These are phyloP conservation scores for Papilionanthe hybrid DNA, from an alignment of 116 monocot genomes.

Conservation along the genomic window DNA sequence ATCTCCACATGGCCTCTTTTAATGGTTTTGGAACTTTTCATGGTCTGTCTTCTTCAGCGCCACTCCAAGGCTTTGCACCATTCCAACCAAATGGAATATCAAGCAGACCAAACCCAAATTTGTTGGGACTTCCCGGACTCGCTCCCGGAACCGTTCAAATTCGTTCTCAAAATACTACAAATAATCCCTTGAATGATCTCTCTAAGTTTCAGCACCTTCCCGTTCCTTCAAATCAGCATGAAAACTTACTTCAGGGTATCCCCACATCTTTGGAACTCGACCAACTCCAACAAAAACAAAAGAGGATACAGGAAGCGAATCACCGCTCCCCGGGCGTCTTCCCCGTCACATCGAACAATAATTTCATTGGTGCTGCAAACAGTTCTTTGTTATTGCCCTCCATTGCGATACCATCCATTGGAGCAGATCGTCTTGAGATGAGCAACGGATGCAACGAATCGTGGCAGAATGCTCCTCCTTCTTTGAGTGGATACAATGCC, in stretches of 20 bases:
- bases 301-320: constrained; percentile 23
- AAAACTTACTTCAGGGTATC: constrained; percentile 38
- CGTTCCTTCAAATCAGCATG: constrained; percentile 28
- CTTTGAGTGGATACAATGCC: constrained; percentile 18
- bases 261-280: constrained; percentile 36
- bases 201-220: constrained; percentile 37
- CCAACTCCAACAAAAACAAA: constrained; percentile 35
- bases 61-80: constrained; percentile 31
- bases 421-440: constrained; percentile 14
- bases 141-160: constrained; percentile 41
- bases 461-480: constrained; percentile 28
- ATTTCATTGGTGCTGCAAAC: constrained; percentile 20
- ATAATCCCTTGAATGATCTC: constrained; percentile 41
- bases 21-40: constrained; percentile 48
- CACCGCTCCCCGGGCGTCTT: constrained; percentile 26
- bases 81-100: constrained; percentile 42
- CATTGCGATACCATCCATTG: constrained; percentile 10
- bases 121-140: constrained; percentile 44
- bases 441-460: constrained; percentile 23
- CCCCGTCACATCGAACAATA: constrained; percentile 20
- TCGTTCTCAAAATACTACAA: constrained; percentile 14
- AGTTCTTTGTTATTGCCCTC: constrained; percentile 28
- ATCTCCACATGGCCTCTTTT: constrained; percentile 45
- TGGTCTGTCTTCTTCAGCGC: constrained; percentile 26
- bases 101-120: constrained; percentile 26